Evolutionary conservation across 345 rosid genomes (phyloP).

Genomic region (Turnera subulata): DNA sequence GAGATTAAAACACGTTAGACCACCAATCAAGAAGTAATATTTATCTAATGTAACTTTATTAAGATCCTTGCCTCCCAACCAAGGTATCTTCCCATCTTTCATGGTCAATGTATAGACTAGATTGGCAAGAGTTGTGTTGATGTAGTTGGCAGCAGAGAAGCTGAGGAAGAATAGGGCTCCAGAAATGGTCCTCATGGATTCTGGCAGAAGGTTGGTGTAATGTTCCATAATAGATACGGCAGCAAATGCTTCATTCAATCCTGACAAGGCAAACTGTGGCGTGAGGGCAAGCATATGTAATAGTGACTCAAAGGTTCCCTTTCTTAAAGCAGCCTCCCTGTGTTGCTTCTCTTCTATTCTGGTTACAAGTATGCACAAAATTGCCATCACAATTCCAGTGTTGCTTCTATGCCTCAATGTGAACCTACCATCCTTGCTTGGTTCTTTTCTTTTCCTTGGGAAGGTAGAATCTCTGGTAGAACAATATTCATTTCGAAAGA

Average conservation of each 20-base stretch:
- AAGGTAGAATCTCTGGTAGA: constrained; percentile 45
- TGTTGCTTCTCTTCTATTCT: constrained; percentile 45
- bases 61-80: constrained; percentile 65
- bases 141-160: constrained; percentile 48
- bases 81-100: constrained; percentile 25
- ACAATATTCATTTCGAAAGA: constrained; percentile 57
- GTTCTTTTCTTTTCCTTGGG: constrained; percentile 29
- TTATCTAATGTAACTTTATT: constrained; percentile 48
- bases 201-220: constrained; percentile 61
- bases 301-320: constrained; percentile 41
- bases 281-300: constrained; percentile 34
- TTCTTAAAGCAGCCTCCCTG: constrained; percentile 36
- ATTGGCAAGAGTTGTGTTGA: constrained; percentile 42
- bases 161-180: constrained; percentile 71
- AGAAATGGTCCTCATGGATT: constrained; percentile 65
- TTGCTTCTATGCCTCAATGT: constrained; percentile 45
- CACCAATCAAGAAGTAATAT: constrained; percentile 47
- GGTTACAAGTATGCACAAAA: constrained; percentile 48
- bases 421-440: constrained; percentile 34
- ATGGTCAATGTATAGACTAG: constrained; percentile 29
- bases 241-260: constrained; percentile 65
- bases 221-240: constrained; percentile 68
- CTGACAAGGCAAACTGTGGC: constrained; percentile 65
- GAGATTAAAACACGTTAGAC: constrained; percentile 36
- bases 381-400: constrained; percentile 51